Conservation (phyloP, 305 asterid genomes). For the Ajuga reptans region DNA sequence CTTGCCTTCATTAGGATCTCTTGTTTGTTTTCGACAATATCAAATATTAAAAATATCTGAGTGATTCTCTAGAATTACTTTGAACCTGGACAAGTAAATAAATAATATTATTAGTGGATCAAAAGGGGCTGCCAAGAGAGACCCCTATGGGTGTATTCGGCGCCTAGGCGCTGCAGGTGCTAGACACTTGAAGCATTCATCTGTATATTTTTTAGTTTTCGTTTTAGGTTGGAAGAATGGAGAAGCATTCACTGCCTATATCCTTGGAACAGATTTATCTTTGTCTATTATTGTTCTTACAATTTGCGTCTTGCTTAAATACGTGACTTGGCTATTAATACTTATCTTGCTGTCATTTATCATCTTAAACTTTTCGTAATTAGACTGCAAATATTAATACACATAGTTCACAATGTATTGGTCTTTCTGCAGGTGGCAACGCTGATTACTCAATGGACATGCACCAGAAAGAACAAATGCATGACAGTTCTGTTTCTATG, state of each 20-base stretch:
- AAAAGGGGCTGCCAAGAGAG: background rate
- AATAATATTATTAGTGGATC: background rate
- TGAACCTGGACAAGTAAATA: background rate
- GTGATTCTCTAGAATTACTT: background rate
- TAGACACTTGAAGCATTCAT: background rate
- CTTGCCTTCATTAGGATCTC: background rate
- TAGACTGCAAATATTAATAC: background rate
- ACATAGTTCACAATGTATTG: conserved; percentile 17
- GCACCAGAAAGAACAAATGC: conserved; percentile 92
- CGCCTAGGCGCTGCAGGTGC: no score
- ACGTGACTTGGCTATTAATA: background rate
- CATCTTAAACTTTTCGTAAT: background rate
- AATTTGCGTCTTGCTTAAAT: background rate
- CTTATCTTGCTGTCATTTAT: conserved; percentile 2
- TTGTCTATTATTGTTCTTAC: background rate
- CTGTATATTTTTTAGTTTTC: background rate
- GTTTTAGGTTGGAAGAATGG: background rate
- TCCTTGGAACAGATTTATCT: background rate
- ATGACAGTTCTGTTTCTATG: conserved; percentile 71
- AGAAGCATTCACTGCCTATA: background rate
- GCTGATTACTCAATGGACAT: conserved; percentile 71
- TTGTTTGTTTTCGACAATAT: background rate
- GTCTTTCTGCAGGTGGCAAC: conserved; percentile 61
- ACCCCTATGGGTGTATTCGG: no score
- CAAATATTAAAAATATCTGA: no score